Evolutionary conservation across 352 stramenopile species (phyloP), one percentile per base, ranked within the genome.

Genomic region (Elongisporangium anandrum): DNA sequence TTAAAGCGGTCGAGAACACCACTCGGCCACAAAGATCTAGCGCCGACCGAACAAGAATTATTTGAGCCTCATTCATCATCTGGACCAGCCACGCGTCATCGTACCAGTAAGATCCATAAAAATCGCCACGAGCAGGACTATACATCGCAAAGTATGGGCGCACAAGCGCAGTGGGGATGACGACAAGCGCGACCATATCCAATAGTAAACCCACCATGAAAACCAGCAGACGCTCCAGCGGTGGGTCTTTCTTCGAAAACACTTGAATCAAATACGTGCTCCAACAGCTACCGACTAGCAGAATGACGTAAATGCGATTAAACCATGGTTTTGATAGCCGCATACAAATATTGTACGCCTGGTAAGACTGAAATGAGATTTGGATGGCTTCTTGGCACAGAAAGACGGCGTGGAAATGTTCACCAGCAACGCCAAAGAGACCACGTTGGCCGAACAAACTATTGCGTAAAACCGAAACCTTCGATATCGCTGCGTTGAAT

Each of bases 291-390:
- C 51, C 16, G 3, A 69, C 47, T 3, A 72, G 54, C 2, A 58
- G 50, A 3, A 48, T 21, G 0, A 67, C 56, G n/a, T 58, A 68
- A 10, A 59, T 48, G 2, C 56, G 56, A 17, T 61, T 71, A 20
- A 68, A 50, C 39, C 19, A 48, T 13, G 22, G 16, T 1, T 56
- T 56, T 13, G 65, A 49, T 4, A 68, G 56, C 48, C 57, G 56
- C 5, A 15, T 57, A 48, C 57, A 58, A 57, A 72, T 69, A 1
- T 38, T 17, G 45, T 71, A 71, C 16, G 68, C 68, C 38, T 75
- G 64, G 9, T 60, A 52, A 1, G 68, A 64, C 47, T 76, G 68
- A 7, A 77, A 50, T 17, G 29, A 56, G n/a, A 67, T 75, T 48
- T 75, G 65, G 0, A 63, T 52, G 1, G 59, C 17, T 45, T 75